Base-by-base conservation (phyloP, 805 yeast genomes). In the Brettanomyces sp. region DNA sequence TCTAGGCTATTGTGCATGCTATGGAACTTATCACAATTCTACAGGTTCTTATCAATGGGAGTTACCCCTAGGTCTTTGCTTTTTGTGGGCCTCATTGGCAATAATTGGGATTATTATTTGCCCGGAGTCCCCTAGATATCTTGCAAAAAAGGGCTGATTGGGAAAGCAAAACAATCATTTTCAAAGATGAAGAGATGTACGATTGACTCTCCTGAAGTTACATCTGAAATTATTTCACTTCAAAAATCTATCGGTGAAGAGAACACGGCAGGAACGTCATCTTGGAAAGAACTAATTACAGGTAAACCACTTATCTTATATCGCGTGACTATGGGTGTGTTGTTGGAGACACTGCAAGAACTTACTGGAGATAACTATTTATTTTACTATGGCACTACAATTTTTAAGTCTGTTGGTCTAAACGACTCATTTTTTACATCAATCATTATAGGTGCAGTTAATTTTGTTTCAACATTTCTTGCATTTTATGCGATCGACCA, bases 81-180 rank as follows among this genome's bases (percentile, higher is more conserved):
- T 71, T 50, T 72, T 66, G 56, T 68, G 83, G 82, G 74, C 78
- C 56, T 55, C 66, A 44, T 56, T 75, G 43, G 67, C 75, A 68
- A 64, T 72, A 36, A 49, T 57, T 28, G 81, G 77, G 57, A 72
- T 74, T 78, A 49, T 69, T 24, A 67, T 70, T 52, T 77, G 79
- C 73, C 87, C 88, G 32, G 89, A 82, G 66, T 78, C 85, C 34
- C 84, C 88, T 50, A 68, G 85, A 57, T 82, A 60, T 65, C 71
- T 82, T 64, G 69, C 77, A 78, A 73, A 60, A 67, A 65, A 49
- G 68, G 65, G 39, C 69, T 64, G 46, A 50, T 69, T 34, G 81
- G 76, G 30, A 77, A 76, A 47, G 87, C 87, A 37, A 73, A 63
- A 55, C 48, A 50, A 4, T 72, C 83, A 11, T 62, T 82, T 52